Evolutionary conservation across 805 yeast genomes (phyloP), one percentile per base, ranked within the genome.

Genomic region (Dipodascus geniculatus): DNA sequence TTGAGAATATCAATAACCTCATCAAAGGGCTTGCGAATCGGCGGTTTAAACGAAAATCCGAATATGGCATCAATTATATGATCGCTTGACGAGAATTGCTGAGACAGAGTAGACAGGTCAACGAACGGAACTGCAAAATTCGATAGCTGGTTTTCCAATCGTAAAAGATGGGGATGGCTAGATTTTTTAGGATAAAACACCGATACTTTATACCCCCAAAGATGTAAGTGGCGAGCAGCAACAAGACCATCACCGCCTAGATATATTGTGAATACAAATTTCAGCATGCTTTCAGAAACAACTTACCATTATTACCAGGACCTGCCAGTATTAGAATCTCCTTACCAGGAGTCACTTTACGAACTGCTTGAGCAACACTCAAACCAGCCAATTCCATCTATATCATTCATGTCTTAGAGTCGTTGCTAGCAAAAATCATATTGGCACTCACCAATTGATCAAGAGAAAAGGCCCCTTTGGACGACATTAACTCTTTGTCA

Each of bases 361-460:
- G 81, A 2, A 90, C 77, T 0, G 95, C 87, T 62, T 88, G 87
- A 3, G 99, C 97, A 8, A 91, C 97, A 1, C 96, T 81, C 24
- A 90, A 74, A 0, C 99, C 99, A 0, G 99, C 99, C 48, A 93
- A 74, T 68, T 93, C 99, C 99, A 93, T 93, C 71, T 76, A 51
- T 62, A 31, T 63, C 52, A 11, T 69, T 64, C 51, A 47, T 17
- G 17, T 33, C 49, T 22, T 42, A 48, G 42, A 24, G 23, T 22
- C 16, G 22, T 9, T 4, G 53, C 17, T 20, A 28, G 20, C 35
- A 23, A 8, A 28, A 28, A 28, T 24, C 20, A 17, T 11, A 3
- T 48, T 20, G 14, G n/a, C n/a, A 62, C 73, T 48, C 55, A 72
- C 76, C 65, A 87, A 68, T 61, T 87, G 96, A 64, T 87, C 95